phyloP scores from a whole-genome alignment of 78 protist species.

The Cavenderia fasciculata region DNA sequence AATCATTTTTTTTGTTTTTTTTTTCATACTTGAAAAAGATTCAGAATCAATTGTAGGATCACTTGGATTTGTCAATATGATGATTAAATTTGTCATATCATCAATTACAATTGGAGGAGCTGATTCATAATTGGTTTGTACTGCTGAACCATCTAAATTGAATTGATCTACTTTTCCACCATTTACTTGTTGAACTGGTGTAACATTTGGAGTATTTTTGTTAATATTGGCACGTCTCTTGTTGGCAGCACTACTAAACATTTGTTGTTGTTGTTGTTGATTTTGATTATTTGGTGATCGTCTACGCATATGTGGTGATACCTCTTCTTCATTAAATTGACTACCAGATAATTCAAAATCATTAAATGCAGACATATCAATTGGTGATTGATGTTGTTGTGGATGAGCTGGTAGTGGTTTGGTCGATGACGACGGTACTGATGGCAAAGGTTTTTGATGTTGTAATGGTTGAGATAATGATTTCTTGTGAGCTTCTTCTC shows the following conservation, averaged over 20 bases:
- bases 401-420: background rate
- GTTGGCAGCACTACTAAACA: background rate
- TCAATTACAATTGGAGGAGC: background rate
- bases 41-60: background rate
- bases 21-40: conserved; percentile 2
- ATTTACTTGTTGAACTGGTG: background rate
- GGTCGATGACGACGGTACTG: background rate
- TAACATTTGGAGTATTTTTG: background rate
- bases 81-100: conserved; percentile 5
- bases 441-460: background rate
- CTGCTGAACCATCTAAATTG: background rate
- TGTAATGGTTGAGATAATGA: background rate
- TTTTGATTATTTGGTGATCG: background rate
- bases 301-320: background rate
- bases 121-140: background rate
- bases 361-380: background rate
- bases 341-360: background rate
- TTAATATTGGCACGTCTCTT: background rate
- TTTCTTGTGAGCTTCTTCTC: background rate
- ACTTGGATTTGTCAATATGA: background rate
- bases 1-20: background rate
- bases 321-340: background rate
- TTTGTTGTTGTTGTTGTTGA: background rate
- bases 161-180: background rate
- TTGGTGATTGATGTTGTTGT: background rate